A percentile compares a stretch with the other conserved stretches of the same genome.
These are phyloP conservation scores for Melampsora larici-populina DNA, from an alignment of 1,284 basidiomycete species.

Conservation along the genomic window DNA sequence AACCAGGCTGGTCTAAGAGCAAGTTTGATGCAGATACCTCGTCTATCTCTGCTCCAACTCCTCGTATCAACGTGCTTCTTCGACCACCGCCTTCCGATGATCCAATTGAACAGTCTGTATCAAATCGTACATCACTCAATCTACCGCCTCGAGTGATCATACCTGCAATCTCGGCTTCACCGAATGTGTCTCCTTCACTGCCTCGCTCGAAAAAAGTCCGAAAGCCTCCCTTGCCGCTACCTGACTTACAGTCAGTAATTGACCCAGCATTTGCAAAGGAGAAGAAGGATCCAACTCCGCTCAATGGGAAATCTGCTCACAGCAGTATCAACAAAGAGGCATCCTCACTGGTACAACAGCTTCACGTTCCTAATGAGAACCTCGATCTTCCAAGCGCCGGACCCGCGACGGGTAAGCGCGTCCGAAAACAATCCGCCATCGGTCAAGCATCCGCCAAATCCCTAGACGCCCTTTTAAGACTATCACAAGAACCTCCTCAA, in stretches of 20 bases:
- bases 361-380: too few relatives aligned
- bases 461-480: constrained; percentile 16
- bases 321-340: too few relatives aligned
- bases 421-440: constrained; percentile 35
- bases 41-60: constrained; percentile 5
- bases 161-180: not conserved
- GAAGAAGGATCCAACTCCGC: too few relatives aligned
- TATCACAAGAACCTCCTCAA: not conserved
- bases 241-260: too few relatives aligned
- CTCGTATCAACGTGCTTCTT: not conserved
- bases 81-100: not conserved
- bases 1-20: constrained; percentile 25
- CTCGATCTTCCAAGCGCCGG: not conserved
- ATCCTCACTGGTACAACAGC: too few relatives aligned
- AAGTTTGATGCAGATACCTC: constrained; percentile 6
- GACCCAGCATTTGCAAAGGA: too few relatives aligned
- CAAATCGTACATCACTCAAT: not conserved
- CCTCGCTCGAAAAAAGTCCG: not conserved
- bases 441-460: constrained; percentile 28
- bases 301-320: too few relatives aligned
- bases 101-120: constrained; percentile 21
- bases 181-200: not conserved
- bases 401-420: constrained; percentile 7
- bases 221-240: not conserved
- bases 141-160: not conserved